These are phyloP conservation scores for Stagonosporopsis cucurbitacearum DNA, from an alignment of 2,329 filamentous ascomycete species.

Conservation along the genomic window DNA sequence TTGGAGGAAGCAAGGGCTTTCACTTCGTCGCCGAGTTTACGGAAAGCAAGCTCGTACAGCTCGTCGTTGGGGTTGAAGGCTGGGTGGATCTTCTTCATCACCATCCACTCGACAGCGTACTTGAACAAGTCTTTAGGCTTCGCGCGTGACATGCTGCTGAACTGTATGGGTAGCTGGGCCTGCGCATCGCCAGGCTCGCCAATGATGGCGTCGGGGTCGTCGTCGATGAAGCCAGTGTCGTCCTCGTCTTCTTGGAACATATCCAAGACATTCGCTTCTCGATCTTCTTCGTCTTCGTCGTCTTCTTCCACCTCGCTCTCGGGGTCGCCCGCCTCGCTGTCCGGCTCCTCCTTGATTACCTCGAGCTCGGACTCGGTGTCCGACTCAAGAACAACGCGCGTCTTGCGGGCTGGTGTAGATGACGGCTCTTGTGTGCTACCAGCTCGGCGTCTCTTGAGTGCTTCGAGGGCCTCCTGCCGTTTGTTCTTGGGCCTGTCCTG, in stretches of 20 bases:
- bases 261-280: slow-evolving; percentile 43
- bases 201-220: slow-evolving; percentile 64
- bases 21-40: slow-evolving; percentile 74
- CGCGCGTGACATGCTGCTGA: slow-evolving; percentile 69
- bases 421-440: slow-evolving; percentile 35
- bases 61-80: slow-evolving; percentile 68
- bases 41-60: slow-evolving; percentile 72
- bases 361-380: slow-evolving; percentile 40
- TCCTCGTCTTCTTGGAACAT: slow-evolving; percentile 62
- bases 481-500: slow-evolving; percentile 41
- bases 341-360: slow-evolving; percentile 43
- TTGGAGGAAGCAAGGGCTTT: slow-evolving; percentile 72
- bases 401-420: slow-evolving; percentile 33
- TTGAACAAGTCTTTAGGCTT: slow-evolving; percentile 76
- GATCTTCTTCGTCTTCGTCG: slow-evolving; percentile 29
- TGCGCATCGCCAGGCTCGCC: slow-evolving; percentile 58
- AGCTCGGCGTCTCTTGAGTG: slow-evolving; percentile 51
- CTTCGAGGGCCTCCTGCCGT: slow-evolving; percentile 53
- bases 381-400: slow-evolving; percentile 29
- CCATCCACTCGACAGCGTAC: slow-evolving; percentile 79
- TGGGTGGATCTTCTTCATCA: slow-evolving; percentile 78
- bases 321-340: slow-evolving; percentile 22
- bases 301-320: slow-evolving; percentile 36
- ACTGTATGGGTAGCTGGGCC: slow-evolving; percentile 69
- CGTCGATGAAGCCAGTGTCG: slow-evolving; percentile 68